These are phyloP conservation scores for Gossypium schwendimanii DNA, from an alignment of 441 rosid genomes.

Conservation along the genomic window DNA sequence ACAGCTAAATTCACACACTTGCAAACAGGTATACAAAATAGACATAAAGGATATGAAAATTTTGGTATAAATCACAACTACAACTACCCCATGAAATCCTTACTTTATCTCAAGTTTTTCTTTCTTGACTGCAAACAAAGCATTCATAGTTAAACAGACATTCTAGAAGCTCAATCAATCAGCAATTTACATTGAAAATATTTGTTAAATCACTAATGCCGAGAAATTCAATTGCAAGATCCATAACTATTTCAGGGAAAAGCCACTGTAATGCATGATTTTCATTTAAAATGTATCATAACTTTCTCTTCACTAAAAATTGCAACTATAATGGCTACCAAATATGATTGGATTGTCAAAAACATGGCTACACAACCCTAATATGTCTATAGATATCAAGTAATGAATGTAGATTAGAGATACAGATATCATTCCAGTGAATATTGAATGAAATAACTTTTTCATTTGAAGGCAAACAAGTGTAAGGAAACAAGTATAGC, in stretches of 20 bases:
- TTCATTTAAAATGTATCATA: background rate
- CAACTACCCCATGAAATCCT: background rate
- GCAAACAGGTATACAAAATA: background rate
- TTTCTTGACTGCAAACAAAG: background rate
- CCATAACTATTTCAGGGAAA: background rate
- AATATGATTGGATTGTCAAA: background rate
- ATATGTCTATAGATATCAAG: background rate
- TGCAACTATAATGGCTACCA: background rate
- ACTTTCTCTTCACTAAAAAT: background rate
- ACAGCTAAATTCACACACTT: background rate
- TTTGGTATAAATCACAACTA: background rate
- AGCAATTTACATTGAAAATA: background rate
- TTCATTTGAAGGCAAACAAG: background rate
- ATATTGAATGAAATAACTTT: background rate
- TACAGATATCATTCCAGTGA: background rate
- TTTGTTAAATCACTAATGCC: background rate
- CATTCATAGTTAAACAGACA: background rate
- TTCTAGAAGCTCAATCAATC: background rate
- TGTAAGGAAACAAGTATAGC: background rate
- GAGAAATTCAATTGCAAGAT: background rate
- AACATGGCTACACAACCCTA: background rate
- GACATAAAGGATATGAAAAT: background rate
- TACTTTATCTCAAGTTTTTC: background rate
- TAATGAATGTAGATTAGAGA: background rate
- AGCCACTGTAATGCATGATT: no score